Percentiles rank a stretch among this genome's conserved stretches.
Conservation (phyloP, 179 eudicot species). For the Carnegiea gigantea region DNA sequence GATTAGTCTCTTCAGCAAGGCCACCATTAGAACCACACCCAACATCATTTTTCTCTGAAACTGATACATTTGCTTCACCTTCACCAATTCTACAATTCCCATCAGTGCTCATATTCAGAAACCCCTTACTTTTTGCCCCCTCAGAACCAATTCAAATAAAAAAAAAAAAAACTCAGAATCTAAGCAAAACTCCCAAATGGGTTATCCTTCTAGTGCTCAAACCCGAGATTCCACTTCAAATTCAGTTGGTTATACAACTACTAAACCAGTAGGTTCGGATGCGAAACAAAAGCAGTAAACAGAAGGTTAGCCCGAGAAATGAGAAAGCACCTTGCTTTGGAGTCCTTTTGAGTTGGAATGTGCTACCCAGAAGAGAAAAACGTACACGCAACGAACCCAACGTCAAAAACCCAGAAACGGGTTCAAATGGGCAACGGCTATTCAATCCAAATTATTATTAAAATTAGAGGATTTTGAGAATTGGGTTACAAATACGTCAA, state of each 20-base stretch:
- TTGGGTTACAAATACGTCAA: neutral
- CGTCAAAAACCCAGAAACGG: neutral
- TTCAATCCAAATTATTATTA: neutral
- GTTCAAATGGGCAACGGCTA: constrained; percentile 7
- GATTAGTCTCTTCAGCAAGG: constrained; percentile 50
- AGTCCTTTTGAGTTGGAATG: neutral
- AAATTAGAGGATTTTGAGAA: neutral
- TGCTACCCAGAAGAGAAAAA: neutral
- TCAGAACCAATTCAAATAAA: too few species aligned
- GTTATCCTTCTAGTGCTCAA: neutral
- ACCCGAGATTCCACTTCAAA: neutral
- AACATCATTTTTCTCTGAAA: neutral
- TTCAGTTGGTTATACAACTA: neutral
- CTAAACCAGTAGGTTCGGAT: neutral
- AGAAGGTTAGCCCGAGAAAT: neutral
- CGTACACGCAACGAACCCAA: neutral
- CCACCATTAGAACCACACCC: constrained; percentile 15
- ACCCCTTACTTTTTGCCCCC: neutral
- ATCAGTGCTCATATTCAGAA: constrained; percentile 14
- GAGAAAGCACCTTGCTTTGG: neutral
- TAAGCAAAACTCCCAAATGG: constrained; percentile 4
- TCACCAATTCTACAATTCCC: constrained; percentile 18
- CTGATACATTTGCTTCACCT: constrained; percentile 18
- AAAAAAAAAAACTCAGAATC: too few species aligned
- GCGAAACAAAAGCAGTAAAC: neutral